These are phyloP conservation scores for Aspergillus viridinutans DNA, from an alignment of 2,329 filamentous ascomycete species.

Conservation along the genomic window DNA sequence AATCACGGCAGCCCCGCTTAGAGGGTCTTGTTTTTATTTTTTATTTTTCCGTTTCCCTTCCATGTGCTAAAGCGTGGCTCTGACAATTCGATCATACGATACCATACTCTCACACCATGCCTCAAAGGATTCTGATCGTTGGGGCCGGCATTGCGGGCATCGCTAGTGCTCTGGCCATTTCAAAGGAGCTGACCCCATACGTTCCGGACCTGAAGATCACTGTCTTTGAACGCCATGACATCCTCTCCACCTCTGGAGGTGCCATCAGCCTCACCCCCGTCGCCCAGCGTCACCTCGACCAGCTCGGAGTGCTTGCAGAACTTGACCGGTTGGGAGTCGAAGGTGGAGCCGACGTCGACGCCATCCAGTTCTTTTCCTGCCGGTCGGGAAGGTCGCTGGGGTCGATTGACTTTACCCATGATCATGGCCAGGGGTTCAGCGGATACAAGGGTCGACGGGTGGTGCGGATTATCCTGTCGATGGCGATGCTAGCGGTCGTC, in stretches of 20 bases:
- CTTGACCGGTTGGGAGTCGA: conserved; percentile 37
- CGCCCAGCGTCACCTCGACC: conserved; percentile 41
- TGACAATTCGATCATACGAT: background rate
- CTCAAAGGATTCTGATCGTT: conserved; percentile 28
- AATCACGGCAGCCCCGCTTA: background rate
- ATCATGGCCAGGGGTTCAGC: conserved; percentile 34
- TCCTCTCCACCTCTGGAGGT: conserved; percentile 42
- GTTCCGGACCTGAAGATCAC: conserved; percentile 34
- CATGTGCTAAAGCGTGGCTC: background rate
- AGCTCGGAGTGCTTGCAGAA: conserved; percentile 38
- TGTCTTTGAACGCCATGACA: conserved; percentile 38
- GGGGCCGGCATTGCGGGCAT: conserved; percentile 35
- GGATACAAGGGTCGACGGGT: conserved; percentile 41
- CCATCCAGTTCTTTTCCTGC: conserved; percentile 38
- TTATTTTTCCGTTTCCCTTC: background rate
- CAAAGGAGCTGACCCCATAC: conserved; percentile 29
- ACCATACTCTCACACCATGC: background rate
- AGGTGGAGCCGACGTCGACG: conserved; percentile 37
- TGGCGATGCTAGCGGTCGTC: conserved; percentile 38
- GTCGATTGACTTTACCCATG: conserved; percentile 35
- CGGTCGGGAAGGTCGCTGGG: conserved; percentile 38
- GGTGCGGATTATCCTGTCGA: conserved; percentile 39
- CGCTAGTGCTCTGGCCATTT: conserved; percentile 29
- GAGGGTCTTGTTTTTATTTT: background rate
- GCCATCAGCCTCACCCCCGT: conserved; percentile 45